Conservation (phyloP, 2,329 filamentous ascomycete genomes). For the Penicillium sp. region DNA sequence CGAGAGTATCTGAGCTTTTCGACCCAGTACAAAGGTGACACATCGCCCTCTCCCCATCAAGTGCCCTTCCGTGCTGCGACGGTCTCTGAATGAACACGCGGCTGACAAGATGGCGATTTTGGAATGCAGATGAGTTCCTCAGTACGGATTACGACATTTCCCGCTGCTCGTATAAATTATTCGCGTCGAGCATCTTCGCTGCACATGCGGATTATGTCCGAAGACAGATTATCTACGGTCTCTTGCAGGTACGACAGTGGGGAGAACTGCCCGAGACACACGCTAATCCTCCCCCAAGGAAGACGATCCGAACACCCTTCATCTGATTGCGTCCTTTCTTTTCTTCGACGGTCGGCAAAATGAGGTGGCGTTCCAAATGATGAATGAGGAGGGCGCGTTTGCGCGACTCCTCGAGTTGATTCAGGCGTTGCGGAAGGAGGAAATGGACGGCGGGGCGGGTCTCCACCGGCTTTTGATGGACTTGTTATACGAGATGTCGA, state of each 20-base stretch:
- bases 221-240: constrained; percentile 85
- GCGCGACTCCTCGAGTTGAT: constrained; percentile 79
- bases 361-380: constrained; percentile 76
- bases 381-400: constrained; percentile 85
- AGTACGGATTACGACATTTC: constrained; percentile 75
- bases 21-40: constrained; percentile 64
- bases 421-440: constrained; percentile 58
- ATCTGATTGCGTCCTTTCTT: constrained; percentile 78
- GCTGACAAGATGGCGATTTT: not conserved
- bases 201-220: constrained; percentile 81
- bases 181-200: constrained; percentile 71
- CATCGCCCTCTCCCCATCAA: not conserved
- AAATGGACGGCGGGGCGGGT: constrained; percentile 48
- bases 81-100: not conserved
- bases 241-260: constrained; percentile 60
- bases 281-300: constrained; percentile 49
- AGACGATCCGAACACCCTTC: constrained; percentile 75
- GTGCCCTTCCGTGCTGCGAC: not conserved
- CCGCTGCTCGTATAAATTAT: constrained; percentile 73
- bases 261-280: not conserved
- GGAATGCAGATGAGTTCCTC: constrained; percentile 62
- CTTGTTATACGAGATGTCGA: constrained; percentile 92
- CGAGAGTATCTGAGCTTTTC: constrained; percentile 80
- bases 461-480: constrained; percentile 81
- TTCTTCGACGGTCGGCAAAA: constrained; percentile 80